phyloP scores from a whole-genome alignment of 2,329 filamentous ascomycete genomes.

The Diaporthe helianthi region DNA sequence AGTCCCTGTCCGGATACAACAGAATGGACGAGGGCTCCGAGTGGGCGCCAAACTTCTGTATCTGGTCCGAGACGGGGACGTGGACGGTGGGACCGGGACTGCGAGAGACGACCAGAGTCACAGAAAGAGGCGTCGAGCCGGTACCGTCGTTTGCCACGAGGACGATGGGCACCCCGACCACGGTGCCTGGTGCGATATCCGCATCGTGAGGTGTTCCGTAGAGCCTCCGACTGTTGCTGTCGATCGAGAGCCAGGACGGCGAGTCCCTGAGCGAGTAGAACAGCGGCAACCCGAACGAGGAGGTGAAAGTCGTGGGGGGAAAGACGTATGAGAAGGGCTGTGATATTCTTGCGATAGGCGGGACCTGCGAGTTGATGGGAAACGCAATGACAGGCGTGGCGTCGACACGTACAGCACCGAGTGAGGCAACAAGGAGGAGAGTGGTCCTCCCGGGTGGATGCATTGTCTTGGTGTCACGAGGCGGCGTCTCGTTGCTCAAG shows the following conservation, averaged over 20 bases:
- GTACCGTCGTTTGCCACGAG: slow-evolving; percentile 73
- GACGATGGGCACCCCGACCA: slow-evolving; percentile 66
- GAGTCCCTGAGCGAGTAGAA: slow-evolving; percentile 71
- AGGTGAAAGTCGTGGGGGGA: slow-evolving; percentile 75
- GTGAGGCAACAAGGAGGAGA: slow-evolving; percentile 40
- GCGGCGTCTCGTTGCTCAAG: too few species aligned
- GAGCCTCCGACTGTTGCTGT: slow-evolving; percentile 68
- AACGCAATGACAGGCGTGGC: slow-evolving; percentile 61
- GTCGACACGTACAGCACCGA: slow-evolving; percentile 40
- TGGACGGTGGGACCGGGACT: slow-evolving; percentile 60
- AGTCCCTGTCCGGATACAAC: slow-evolving; percentile 58
- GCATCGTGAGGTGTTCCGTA: slow-evolving; percentile 70
- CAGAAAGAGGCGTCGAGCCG: slow-evolving; percentile 68
- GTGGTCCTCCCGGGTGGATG: slow-evolving; percentile 11
- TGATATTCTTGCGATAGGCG: slow-evolving; percentile 75
- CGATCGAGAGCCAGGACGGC: slow-evolving; percentile 78
- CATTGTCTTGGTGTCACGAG: slow-evolving; percentile 32
- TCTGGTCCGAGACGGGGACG: slow-evolving; percentile 64
- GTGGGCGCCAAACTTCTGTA: slow-evolving; percentile 63
- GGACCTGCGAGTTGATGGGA: slow-evolving; percentile 85
- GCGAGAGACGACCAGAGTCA: slow-evolving; percentile 74
- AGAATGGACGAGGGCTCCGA: slow-evolving; percentile 67
- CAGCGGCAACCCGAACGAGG: slow-evolving; percentile 57
- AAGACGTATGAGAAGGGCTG: slow-evolving; percentile 75
- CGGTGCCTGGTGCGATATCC: slow-evolving; percentile 56